phyloP scores from a whole-genome alignment of 1,284 basidiomycete genomes.

The Anthracocystis panici-leucophaei region DNA sequence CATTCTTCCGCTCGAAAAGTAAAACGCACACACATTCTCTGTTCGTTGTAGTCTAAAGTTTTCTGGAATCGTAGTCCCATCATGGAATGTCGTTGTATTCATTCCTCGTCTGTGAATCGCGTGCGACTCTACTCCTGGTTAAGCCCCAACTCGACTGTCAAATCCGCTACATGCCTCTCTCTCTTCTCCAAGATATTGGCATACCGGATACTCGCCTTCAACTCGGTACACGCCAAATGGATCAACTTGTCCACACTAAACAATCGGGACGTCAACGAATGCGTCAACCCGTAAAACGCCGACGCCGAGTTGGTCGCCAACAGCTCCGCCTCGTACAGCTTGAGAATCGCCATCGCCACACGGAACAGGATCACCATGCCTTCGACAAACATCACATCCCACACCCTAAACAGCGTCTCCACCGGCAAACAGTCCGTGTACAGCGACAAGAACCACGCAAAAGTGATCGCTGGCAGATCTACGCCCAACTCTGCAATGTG shows the following conservation, averaged over 20 bases:
- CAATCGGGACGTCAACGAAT: slow-evolving; percentile 87
- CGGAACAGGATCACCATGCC: slow-evolving; percentile 88
- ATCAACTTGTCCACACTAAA: slow-evolving; percentile 91
- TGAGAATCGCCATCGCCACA: slow-evolving; percentile 86
- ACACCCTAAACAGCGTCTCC: slow-evolving; percentile 73
- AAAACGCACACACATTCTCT: not conserved
- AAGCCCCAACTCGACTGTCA: slow-evolving; percentile 35
- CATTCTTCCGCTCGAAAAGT: slow-evolving; percentile 58
- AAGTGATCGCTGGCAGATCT: slow-evolving; percentile 92
- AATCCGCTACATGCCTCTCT: slow-evolving; percentile 72
- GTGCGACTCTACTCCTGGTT: not conserved
- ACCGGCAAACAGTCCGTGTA: slow-evolving; percentile 97
- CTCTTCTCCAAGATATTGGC: slow-evolving; percentile 79
- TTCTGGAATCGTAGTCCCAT: too few species aligned
- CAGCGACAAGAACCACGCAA: slow-evolving; percentile 96
- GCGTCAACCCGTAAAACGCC: slow-evolving; percentile 85
- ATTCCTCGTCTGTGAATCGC: too few species aligned
- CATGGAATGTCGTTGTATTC: too few species aligned
- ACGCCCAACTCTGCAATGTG: slow-evolving; percentile 85
- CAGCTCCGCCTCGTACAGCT: slow-evolving; percentile 84
- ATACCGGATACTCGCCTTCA: slow-evolving; percentile 78
- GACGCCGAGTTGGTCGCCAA: slow-evolving; percentile 84
- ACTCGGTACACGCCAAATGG: slow-evolving; percentile 73
- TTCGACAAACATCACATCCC: slow-evolving; percentile 94
- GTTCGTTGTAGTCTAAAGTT: slow-evolving; percentile 1